A percentile compares a stretch with the other conserved stretches of the same genome.
Evolutionary conservation across 306 rosid species (phyloP).

Genomic region (Adenanthera pavonina): DNA sequence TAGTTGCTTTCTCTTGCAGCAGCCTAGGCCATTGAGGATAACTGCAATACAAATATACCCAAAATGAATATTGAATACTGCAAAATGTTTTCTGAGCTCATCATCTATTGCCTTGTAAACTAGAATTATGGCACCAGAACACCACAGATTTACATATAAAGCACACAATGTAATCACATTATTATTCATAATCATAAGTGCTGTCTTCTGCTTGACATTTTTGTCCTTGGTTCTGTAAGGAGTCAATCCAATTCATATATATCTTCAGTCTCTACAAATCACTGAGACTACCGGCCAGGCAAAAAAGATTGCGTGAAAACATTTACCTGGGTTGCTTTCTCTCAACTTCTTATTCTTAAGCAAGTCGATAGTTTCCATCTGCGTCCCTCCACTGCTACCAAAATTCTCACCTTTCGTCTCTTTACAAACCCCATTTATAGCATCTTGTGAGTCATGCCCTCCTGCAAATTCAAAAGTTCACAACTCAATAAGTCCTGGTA

Average conservation of each 20-base stretch:
- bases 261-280: not conserved
- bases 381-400: constrained; percentile 30
- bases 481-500: constrained; percentile 14
- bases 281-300: not conserved
- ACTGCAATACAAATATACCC: constrained; percentile 8
- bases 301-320: not conserved
- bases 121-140: not conserved
- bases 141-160: not conserved
- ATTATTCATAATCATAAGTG: not conserved
- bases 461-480: constrained; percentile 50
- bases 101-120: not conserved
- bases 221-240: constrained; percentile 18
- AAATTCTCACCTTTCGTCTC: constrained; percentile 36
- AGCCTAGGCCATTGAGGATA: constrained; percentile 42
- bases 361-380: constrained; percentile 44
- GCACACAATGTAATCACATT: not conserved
- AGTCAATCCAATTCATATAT: constrained; percentile 19
- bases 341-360: constrained; percentile 58
- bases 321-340: constrained; percentile 53
- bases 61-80: not conserved
- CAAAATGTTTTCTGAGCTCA: constrained; percentile 18
- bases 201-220: not conserved
- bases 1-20: constrained; percentile 67
- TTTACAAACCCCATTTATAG: constrained; percentile 35
- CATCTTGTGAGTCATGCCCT: constrained; percentile 47